Conservation (phyloP, 495 filamentous ascomycete genomes). For the Penicillium diatomitis region DNA sequence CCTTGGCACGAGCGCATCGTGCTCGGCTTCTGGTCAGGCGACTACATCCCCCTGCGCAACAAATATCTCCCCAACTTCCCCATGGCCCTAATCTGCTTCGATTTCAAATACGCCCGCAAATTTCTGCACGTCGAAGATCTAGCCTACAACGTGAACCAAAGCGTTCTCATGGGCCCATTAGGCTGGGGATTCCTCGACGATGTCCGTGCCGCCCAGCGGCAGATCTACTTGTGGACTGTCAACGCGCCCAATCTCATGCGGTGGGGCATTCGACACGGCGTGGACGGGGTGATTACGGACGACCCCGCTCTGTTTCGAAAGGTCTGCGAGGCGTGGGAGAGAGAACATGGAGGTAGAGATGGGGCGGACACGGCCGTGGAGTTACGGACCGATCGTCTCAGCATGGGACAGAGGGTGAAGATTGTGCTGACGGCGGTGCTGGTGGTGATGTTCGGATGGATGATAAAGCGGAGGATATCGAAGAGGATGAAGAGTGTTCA, state of each 20-base stretch:
- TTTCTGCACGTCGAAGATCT: slow-evolving; percentile 53
- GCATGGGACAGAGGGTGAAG: slow-evolving; percentile 7
- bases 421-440: slow-evolving; percentile 5
- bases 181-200: slow-evolving; percentile 57
- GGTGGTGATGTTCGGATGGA: slow-evolving; percentile 19
- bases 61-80: slow-evolving; percentile 57
- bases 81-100: slow-evolving; percentile 65
- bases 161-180: slow-evolving; percentile 51
- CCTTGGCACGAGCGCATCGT: slow-evolving; percentile 65
- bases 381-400: slow-evolving; percentile 7
- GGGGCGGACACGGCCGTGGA: neutral
- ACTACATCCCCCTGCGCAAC: slow-evolving; percentile 51
- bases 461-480: slow-evolving; percentile 11
- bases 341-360: slow-evolving; percentile 3
- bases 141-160: slow-evolving; percentile 66
- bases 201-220: slow-evolving; percentile 40
- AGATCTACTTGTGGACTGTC: slow-evolving; percentile 76
- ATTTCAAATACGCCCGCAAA: slow-evolving; percentile 55
- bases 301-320: slow-evolving; percentile 28
- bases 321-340: slow-evolving; percentile 13
- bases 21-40: slow-evolving; percentile 70
- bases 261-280: slow-evolving; percentile 49
- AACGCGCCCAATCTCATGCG: slow-evolving; percentile 67
- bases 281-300: slow-evolving; percentile 53
- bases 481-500: slow-evolving; percentile 7